Percentiles rank a stretch among this genome's conserved stretches.
phyloP scores from a whole-genome alignment of 2,329 filamentous ascomycete species.

The Rugonectria rugulosa region DNA sequence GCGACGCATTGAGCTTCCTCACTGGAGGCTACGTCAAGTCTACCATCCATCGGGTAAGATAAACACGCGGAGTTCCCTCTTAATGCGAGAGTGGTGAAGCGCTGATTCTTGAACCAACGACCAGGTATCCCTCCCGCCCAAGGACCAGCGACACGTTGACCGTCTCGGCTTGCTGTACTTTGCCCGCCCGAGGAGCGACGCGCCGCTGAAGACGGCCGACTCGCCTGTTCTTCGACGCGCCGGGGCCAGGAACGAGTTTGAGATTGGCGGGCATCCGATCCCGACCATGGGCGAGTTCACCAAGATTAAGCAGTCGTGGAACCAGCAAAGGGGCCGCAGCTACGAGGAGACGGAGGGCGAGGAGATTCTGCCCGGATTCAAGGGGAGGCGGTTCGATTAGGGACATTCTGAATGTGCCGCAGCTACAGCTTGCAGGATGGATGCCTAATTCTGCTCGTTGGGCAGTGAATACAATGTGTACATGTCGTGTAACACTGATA shows the following conservation, averaged over 20 bases:
- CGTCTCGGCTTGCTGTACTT: slow-evolving; percentile 40
- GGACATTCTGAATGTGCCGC: no score
- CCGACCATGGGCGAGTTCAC: slow-evolving; percentile 47
- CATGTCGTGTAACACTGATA: no score
- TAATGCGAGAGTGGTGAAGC: no score
- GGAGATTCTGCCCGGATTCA: slow-evolving; percentile 4
- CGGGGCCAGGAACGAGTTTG: slow-evolving; percentile 43
- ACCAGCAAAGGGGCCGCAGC: slow-evolving; percentile 39
- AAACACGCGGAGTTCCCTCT: no score
- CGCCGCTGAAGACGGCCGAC: background rate
- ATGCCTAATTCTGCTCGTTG: no score
- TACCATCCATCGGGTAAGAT: slow-evolving; percentile 44
- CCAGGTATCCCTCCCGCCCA: slow-evolving; percentile 15
- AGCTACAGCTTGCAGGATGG: no score
- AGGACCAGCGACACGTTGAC: slow-evolving; percentile 19
- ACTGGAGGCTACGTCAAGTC: slow-evolving; percentile 56
- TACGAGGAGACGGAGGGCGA: slow-evolving; percentile 1
- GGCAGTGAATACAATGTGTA: no score
- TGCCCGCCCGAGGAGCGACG: slow-evolving; percentile 46
- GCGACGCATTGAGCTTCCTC: slow-evolving; percentile 55
- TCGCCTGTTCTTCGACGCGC: background rate
- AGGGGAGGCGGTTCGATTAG: slow-evolving; percentile 1
- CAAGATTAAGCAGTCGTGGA: slow-evolving; percentile 44
- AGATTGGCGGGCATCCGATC: slow-evolving; percentile 39
- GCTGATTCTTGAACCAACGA: background rate